A percentile compares a stretch with the other conserved stretches of the same genome.
Evolutionary conservation across 163 green algal species (phyloP).

Genomic region (Volvox carteri): DNA sequence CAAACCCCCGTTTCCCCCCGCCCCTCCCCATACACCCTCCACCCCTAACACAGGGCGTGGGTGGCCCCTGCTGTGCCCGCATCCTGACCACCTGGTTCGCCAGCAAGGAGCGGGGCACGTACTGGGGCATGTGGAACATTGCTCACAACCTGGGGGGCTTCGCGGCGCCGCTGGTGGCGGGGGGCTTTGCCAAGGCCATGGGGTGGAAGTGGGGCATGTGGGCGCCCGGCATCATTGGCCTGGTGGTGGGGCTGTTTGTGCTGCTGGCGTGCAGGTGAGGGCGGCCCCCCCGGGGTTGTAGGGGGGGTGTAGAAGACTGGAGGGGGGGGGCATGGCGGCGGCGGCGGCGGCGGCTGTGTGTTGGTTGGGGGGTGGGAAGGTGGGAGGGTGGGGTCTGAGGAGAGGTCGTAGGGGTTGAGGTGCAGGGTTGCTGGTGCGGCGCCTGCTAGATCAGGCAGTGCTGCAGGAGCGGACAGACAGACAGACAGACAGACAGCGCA

Average conservation of each 20-base stretch:
- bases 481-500: too few species aligned
- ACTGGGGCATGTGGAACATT: conserved; percentile 98
- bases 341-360: neutral
- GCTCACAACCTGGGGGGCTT: conserved; percentile 98
- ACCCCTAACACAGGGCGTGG: conserved; percentile 85
- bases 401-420: too few species aligned
- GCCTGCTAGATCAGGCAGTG: too few species aligned
- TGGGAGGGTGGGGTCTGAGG: neutral
- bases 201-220: conserved; percentile 94
- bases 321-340: too few species aligned
- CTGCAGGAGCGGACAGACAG: too few species aligned
- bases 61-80: conserved; percentile 93
- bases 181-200: conserved; percentile 87
- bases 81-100: conserved; percentile 97
- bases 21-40: neutral
- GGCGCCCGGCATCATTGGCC: conserved; percentile 91
- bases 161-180: conserved; percentile 92
- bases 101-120: conserved; percentile 86
- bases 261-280: conserved; percentile 77
- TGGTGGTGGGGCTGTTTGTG: conserved; percentile 88
- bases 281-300: neutral
- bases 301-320: too few species aligned
- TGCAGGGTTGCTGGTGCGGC: too few species aligned
- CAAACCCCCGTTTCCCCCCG: neutral
- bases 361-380: neutral